Evolutionary conservation across 208 protist species (phyloP).

Genomic region (Acanthamoeba quina): DNA sequence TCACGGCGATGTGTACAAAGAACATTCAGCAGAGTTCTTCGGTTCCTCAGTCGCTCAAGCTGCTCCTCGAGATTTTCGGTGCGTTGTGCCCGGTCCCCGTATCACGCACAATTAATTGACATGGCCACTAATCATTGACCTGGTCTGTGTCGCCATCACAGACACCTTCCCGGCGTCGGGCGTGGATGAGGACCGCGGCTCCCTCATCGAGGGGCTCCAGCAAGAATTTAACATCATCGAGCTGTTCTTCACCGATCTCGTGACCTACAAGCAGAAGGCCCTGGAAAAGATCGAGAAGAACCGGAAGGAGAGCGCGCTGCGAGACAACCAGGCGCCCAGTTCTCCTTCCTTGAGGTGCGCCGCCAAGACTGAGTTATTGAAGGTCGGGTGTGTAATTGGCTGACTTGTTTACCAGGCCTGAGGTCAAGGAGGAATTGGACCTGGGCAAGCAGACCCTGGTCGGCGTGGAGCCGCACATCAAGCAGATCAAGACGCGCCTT

Average conservation of each 20-base stretch:
- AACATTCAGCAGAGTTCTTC: slow-evolving; percentile 47
- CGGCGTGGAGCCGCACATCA: slow-evolving; percentile 48
- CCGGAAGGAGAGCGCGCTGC: neutral
- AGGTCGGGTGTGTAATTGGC: neutral
- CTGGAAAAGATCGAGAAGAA: slow-evolving; percentile 8
- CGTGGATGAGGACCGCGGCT: neutral
- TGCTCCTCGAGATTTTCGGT: slow-evolving; percentile 59
- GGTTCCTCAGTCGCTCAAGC: slow-evolving; percentile 55
- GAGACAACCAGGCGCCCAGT: neutral
- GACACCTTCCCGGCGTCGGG: slow-evolving; percentile 25
- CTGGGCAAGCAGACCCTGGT: slow-evolving; percentile 50
- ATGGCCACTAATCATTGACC: neutral
- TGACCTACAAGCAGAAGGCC: neutral
- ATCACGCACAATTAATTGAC: neutral
- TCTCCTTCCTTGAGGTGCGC: neutral
- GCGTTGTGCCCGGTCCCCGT: neutral
- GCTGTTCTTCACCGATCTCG: neutral
- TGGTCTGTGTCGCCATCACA: neutral
- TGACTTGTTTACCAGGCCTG: neutral
- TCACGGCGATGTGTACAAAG: neutral
- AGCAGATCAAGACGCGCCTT: slow-evolving; percentile 56
- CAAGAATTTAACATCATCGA: slow-evolving; percentile 1
- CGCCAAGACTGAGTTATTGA: too few relatives aligned
- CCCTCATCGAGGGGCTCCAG: neutral
- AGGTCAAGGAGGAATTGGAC: neutral